phyloP scores from a whole-genome alignment of 2,329 filamentous ascomycete species.

The Trichoderma sp. region DNA sequence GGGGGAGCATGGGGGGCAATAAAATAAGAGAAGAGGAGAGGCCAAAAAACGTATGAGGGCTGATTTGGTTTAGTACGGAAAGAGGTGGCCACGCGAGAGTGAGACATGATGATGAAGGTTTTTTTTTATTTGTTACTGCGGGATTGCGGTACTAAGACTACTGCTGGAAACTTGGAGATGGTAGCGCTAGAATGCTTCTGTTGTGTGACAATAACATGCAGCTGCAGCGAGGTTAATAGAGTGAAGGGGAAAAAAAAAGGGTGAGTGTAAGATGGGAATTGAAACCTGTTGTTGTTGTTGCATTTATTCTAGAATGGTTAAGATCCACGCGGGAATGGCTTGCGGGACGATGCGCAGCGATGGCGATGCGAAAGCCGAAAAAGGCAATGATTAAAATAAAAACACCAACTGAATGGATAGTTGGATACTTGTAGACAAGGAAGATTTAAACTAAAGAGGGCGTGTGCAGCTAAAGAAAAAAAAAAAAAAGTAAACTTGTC shows the following conservation, averaged over 20 bases:
- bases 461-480: slow-evolving; percentile 13
- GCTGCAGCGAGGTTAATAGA: neutral
- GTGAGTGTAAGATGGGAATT: neutral
- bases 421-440: neutral
- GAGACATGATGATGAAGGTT: neutral
- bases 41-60: neutral
- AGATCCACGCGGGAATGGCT: neutral
- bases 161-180: too few relatives aligned
- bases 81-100: slow-evolving; percentile 13
- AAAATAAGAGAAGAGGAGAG: neutral
- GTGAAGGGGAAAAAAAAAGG: neutral
- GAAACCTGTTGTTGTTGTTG: neutral
- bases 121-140: neutral
- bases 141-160: neutral
- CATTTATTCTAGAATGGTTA: neutral
- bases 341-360: neutral
- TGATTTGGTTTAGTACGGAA: neutral
- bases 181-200: neutral
- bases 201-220: neutral
- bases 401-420: neutral
- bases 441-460: slow-evolving; percentile 4
- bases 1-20: neutral
- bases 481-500: neutral
- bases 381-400: neutral
- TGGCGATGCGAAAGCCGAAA: neutral